phyloP scores from a whole-genome alignment of 2,329 filamentous ascomycete species.

The Pseudogymnoascus sp. region DNA sequence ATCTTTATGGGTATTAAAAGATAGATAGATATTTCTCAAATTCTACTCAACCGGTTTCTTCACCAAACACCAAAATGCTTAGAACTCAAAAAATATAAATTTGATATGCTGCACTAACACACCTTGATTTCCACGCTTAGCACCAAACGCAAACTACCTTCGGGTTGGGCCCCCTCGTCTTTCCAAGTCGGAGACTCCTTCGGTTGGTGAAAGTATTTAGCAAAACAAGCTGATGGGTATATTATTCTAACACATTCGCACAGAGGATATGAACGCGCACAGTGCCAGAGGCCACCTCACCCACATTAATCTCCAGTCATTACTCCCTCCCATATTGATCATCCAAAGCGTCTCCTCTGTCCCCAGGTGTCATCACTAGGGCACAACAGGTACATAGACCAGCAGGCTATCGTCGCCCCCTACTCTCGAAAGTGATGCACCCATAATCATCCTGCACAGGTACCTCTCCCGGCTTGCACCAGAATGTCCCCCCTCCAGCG shows the following conservation, averaged over 20 bases:
- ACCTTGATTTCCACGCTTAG: slow-evolving; percentile 3
- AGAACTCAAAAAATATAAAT: not conserved
- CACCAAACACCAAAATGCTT: not conserved
- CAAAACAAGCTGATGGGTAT: slow-evolving; percentile 8
- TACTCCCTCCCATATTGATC: not conserved
- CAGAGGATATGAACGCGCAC: slow-evolving; percentile 6
- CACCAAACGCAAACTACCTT: slow-evolving; percentile 4
- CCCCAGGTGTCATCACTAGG: slow-evolving; percentile 3
- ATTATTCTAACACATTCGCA: slow-evolving; percentile 1
- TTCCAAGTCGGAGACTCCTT: not conserved
- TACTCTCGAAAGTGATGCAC: not conserved
- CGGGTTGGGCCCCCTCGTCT: not conserved
- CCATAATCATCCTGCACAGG: not conserved
- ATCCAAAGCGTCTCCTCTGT: not conserved
- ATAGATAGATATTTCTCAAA: slow-evolving; percentile 4
- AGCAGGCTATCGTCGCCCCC: not conserved
- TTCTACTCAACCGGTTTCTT: not conserved
- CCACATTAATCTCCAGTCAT: not conserved
- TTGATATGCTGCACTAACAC: not conserved
- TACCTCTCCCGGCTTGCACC: not conserved
- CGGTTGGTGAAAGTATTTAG: slow-evolving; percentile 3
- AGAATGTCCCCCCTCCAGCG: not conserved
- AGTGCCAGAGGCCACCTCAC: not conserved
- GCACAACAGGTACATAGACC: not conserved
- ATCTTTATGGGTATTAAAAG: not conserved